Base-by-base conservation (phyloP, 192 early-diverging fungal species). In the Entomortierella chlamydospora region DNA sequence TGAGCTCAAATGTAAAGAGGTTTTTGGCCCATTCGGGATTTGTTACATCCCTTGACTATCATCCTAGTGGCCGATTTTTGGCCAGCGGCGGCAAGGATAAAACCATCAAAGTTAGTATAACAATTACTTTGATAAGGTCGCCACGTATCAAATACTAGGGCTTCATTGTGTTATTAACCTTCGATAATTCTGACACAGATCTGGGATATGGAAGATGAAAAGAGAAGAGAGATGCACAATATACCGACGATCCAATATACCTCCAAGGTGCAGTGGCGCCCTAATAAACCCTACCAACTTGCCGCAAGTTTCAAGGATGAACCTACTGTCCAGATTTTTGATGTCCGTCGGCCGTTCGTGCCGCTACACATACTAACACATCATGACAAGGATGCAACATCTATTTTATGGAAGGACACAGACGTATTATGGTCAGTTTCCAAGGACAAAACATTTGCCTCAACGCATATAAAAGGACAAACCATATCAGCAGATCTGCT, bases 51-150 rank as follows among this genome's bases (percentile, higher is more conserved):
- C 79, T 95, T 1, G 94, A 95, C 57, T 95, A 90, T 85, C 87
- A 93, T 77, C 83, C 89, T n/a, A 85, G 81, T 31, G 94, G 94
- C 0, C 69, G 81, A 26, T 82, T 83, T 23, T 70, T 94, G n/a
- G 94, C 93, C 0, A 93, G 86, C 49, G 93, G 94, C 12, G 94
- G 94, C 0, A 67, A 93, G 2, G 94, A 95, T 67, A 87, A 86
- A 51, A 87, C 85, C 3, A 93, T 95, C 70, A 93, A 95, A 81
- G 90, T 91, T 69, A 25, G 60, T 56, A 22, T 20, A 17, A 29
- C 47, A 23, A 15, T 42, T 59, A 20, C 31, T 57, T 56, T 37
- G 34, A 33, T 23, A 52, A 22, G 29, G 23, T 39, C 13, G 4
- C 17, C 18, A 57, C 3, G 4, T 30, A 18, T 60, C 39, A 18